Percentiles rank a stretch among this genome's conserved stretches.
Conservation (phyloP, 495 filamentous ascomycete species). For the Usnea hakonensis region DNA sequence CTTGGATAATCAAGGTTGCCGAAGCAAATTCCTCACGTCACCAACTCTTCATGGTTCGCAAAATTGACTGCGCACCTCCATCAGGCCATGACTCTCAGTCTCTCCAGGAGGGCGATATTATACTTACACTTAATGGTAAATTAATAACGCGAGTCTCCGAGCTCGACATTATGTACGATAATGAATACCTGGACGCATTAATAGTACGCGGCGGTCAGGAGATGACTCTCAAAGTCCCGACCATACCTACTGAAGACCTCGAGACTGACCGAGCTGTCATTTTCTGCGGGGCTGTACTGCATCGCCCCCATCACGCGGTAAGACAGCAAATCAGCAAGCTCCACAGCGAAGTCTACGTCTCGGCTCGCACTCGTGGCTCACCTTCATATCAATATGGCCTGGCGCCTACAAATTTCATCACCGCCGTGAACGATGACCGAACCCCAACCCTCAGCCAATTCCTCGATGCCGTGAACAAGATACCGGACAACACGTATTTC, state of each 20-base stretch:
- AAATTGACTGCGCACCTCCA: conserved; percentile 66
- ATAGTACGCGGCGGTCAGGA: conserved; percentile 83
- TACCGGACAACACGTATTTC: conserved; percentile 97
- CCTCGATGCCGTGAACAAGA: conserved; percentile 67
- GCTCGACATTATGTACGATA: conserved; percentile 92
- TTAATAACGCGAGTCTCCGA: conserved; percentile 89
- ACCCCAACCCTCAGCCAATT: conserved; percentile 78
- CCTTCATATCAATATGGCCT: conserved; percentile 90
- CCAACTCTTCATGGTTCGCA: conserved; percentile 97
- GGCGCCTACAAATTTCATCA: conserved; percentile 94
- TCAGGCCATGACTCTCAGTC: conserved; percentile 34
- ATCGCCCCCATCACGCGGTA: conserved; percentile 91
- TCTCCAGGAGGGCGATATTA: conserved; percentile 85
- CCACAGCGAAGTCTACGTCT: conserved; percentile 97
- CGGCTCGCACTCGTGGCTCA: conserved; percentile 69
- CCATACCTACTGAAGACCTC: conserved; percentile 79
- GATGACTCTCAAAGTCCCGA: conserved; percentile 69
- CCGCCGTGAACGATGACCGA: conserved; percentile 79
- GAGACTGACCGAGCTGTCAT: conserved; percentile 87
- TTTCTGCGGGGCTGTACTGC: conserved; percentile 91
- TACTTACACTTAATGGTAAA: conserved; percentile 82
- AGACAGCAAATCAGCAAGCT: conserved; percentile 93
- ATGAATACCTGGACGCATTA: conserved; percentile 72
- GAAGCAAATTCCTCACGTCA: conserved; percentile 80
- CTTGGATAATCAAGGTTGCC: conserved; percentile 88